Evolutionary conservation across 129 eudicot genomes (phyloP).

Genomic region (Lactuca saligna): DNA sequence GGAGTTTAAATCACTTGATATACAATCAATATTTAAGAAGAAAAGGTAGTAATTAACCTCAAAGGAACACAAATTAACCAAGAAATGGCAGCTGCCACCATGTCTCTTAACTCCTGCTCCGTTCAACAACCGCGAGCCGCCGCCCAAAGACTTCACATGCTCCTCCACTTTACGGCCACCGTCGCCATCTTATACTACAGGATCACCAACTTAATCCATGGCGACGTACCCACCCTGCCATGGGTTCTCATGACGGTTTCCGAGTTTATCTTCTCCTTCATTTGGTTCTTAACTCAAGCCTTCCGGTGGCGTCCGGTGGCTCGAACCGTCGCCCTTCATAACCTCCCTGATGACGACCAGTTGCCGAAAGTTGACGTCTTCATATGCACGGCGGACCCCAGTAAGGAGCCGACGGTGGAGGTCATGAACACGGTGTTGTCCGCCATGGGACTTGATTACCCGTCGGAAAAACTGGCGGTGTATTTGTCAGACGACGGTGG

Average conservation of each 20-base stretch:
- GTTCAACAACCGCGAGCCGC: constrained; percentile 58
- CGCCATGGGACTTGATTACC: constrained; percentile 78
- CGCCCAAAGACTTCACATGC: constrained; percentile 49
- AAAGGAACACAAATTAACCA: background rate
- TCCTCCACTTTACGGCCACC: constrained; percentile 41
- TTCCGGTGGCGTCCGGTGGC: constrained; percentile 62
- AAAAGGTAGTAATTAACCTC: background rate
- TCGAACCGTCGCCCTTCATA: constrained; percentile 46
- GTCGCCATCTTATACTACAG: constrained; percentile 54
- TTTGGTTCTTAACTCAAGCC: constrained; percentile 55
- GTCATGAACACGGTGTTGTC: constrained; percentile 90
- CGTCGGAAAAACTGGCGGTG: constrained; percentile 54
- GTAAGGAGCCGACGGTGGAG: constrained; percentile 61
- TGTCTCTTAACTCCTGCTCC: constrained; percentile 45
- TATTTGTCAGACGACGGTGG: constrained; percentile 82
- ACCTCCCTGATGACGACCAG: constrained; percentile 44
- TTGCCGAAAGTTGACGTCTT: constrained; percentile 68
- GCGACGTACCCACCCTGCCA: constrained; percentile 27
- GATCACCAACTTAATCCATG: constrained; percentile 32
- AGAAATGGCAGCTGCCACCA: constrained; percentile 11
- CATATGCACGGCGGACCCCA: constrained; percentile 75
- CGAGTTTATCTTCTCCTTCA: constrained; percentile 53
- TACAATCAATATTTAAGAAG: background rate
- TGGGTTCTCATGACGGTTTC: constrained; percentile 45
- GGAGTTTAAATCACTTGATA: background rate